Evolutionary conservation across 2,329 filamentous ascomycete species (phyloP).

Genomic region (Dactylonectria estremocensis): DNA sequence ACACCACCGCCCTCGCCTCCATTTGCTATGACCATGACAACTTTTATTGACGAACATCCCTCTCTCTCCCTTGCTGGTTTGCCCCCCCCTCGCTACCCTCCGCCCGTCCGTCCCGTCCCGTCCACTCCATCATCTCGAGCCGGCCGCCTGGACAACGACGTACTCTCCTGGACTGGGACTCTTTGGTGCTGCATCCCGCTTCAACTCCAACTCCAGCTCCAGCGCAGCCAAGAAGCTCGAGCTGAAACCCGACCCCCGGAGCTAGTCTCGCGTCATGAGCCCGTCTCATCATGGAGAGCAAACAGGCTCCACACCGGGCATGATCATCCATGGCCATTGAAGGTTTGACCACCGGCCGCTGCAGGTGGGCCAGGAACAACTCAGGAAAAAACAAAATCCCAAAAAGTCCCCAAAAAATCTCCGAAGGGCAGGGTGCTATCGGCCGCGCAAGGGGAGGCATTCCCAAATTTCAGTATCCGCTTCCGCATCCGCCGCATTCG

Average conservation of each 20-base stretch:
- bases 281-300: conserved; percentile 22
- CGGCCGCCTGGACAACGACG: neutral
- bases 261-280: conserved; percentile 23
- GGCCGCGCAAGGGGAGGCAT: neutral
- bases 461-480: neutral
- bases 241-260: conserved; percentile 33
- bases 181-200: conserved; percentile 4
- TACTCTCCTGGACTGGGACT: neutral
- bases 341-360: neutral
- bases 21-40: no score
- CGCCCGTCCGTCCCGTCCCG: neutral
- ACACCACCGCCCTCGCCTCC: neutral
- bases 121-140: neutral
- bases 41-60: conserved; percentile 4
- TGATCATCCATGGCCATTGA: conserved; percentile 1
- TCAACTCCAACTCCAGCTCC: conserved; percentile 1
- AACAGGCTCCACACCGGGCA: conserved; percentile 14
- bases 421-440: neutral
- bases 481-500: conserved; percentile 1
- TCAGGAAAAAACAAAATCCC: no score
- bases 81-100: neutral
- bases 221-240: conserved; percentile 28
- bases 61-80: neutral
- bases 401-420: no score
- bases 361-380: conserved; percentile 8